Base-by-base conservation (phyloP, 2,329 filamentous ascomycete genomes). In the Mariannaea elegans region DNA sequence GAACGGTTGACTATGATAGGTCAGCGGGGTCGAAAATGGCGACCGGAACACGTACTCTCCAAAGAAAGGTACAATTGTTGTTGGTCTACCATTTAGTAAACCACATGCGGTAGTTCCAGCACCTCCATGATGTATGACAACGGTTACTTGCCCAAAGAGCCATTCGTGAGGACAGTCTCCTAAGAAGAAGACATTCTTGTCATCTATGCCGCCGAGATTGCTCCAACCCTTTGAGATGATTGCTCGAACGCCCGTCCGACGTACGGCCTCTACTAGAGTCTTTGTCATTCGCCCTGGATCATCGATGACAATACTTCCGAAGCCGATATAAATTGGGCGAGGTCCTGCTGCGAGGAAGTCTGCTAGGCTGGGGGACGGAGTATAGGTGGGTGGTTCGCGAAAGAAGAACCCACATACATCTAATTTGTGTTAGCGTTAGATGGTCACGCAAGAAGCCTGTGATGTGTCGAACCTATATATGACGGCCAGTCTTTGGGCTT, bases 201-300 rank as follows among this genome's bases (percentile, higher is more conserved):
- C 81, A 2, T n/a, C n/a, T n/a, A n/a, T n/a, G n/a, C 80, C 81
- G 2, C 89, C 89, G 2, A 92, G 76, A 0, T 87, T 88, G 32
- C 89, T 88, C 90, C 90, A 92, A 1, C 90, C 90, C 70, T 90
- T 90, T 1, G 87, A 90, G 0, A 92, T 86, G 2, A 92, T 75
- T 0, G 88, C 89, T 5, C 90, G 81, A 1, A 90, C 85, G 3
- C 89, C 89, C 0, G 87, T 83, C 48, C 79, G 74, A 57, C 83
- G 78, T 7, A 90, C 84, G 1, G 89, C 90, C 18, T 89, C 82
- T 38, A 91, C 87, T 21, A 92, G 88, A 74, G 89, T 84, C 18
- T 83, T 73, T 0, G 88, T 91, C 61, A 91, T 88, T 1, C 75
- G 76, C 32, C 90, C 82, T 0, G 89, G 85, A 62, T 92, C 85